Conservation (phyloP, 495 filamentous ascomycete genomes). For the Neurospora sp. region DNA sequence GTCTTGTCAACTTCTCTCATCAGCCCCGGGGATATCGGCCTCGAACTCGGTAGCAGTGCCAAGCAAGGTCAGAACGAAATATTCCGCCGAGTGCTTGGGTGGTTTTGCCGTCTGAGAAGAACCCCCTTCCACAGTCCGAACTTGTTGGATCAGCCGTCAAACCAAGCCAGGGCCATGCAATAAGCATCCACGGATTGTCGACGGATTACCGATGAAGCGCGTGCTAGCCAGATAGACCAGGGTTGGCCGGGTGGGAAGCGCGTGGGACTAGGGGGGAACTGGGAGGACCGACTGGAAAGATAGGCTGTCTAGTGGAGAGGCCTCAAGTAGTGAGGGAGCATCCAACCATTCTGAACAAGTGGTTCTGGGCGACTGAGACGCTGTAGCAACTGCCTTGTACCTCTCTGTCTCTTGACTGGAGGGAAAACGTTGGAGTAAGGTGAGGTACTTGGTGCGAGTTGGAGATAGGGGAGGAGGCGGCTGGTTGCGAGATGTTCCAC, state of each 20-base stretch:
- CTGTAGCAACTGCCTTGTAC: neutral
- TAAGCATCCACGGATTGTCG: neutral
- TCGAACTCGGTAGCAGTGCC: neutral
- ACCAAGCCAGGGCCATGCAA: neutral
- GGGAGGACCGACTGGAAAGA: neutral
- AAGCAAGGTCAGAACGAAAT: neutral
- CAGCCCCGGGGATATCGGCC: neutral
- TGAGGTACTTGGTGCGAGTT: neutral
- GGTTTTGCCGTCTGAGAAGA: neutral
- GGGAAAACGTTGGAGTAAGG: conserved; percentile 2
- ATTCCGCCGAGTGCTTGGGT: neutral
- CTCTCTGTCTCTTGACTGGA: conserved; percentile 3
- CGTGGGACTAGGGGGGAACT: neutral
- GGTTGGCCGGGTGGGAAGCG: neutral
- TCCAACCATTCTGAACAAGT: neutral
- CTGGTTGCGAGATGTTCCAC: conserved; percentile 2
- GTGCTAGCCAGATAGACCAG: neutral
- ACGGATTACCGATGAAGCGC: neutral
- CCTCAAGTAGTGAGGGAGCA: neutral
- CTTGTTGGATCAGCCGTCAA: neutral
- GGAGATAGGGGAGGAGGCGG: neutral
- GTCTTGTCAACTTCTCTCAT: neutral
- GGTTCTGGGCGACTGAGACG: neutral
- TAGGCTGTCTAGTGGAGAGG: neutral
- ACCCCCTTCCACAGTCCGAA: neutral